phyloP scores from a whole-genome alignment of 805 yeast genomes.

The Candida ponderosae region DNA sequence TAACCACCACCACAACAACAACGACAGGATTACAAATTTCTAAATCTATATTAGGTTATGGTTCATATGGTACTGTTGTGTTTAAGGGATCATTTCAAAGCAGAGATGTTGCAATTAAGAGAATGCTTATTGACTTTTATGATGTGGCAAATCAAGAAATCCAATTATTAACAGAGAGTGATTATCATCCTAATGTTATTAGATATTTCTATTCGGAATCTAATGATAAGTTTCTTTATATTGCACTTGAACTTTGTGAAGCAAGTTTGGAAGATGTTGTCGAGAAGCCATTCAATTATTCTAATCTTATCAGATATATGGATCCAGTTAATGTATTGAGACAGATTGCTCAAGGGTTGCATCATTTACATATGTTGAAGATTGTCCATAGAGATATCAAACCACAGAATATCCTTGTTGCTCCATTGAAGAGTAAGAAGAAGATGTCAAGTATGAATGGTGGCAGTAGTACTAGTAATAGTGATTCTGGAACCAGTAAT shows the following conservation, averaged over 20 bases:
- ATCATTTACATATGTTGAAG: slow-evolving; percentile 80
- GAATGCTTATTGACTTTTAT: slow-evolving; percentile 88
- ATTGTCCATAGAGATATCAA: slow-evolving; percentile 93
- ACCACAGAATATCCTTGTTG: slow-evolving; percentile 88
- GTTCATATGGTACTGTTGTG: slow-evolving; percentile 95
- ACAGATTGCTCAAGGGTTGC: slow-evolving; percentile 79
- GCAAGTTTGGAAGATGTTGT: slow-evolving; percentile 84
- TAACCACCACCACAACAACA: slow-evolving; percentile 8
- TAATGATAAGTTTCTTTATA: slow-evolving; percentile 79
- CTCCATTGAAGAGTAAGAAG: slow-evolving; percentile 47
- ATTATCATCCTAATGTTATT: slow-evolving; percentile 92
- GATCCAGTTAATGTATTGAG: slow-evolving; percentile 48
- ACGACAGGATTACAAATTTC: slow-evolving; percentile 55
- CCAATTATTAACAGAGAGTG: slow-evolving; percentile 80
- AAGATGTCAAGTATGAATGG: too few species aligned
- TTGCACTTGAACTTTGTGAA: slow-evolving; percentile 87
- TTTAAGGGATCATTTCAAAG: slow-evolving; percentile 84
- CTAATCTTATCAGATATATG: slow-evolving; percentile 31
- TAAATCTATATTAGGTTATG: slow-evolving; percentile 80
- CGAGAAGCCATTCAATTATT: slow-evolving; percentile 37
- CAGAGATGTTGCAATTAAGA: slow-evolving; percentile 91
- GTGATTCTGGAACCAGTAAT: too few species aligned
- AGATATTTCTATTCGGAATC: slow-evolving; percentile 92
- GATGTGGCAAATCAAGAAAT: slow-evolving; percentile 94
- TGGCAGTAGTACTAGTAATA: too few species aligned